Evolutionary conservation across 257 asterid species (phyloP), one percentile per base, ranked within the genome.

Genomic region (Solanum pennellii): DNA sequence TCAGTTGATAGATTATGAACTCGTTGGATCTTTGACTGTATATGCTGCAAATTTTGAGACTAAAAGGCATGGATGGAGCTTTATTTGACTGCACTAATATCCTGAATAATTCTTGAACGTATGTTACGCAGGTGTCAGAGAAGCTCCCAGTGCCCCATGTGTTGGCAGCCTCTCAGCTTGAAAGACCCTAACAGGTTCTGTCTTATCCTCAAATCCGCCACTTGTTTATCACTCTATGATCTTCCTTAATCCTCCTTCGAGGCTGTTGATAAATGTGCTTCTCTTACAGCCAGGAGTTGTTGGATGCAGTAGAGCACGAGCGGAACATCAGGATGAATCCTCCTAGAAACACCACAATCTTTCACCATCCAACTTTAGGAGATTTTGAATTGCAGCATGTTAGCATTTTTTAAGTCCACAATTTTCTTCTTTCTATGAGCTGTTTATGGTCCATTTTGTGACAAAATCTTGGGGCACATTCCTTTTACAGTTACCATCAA

Each of bases 381-480:
- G 98, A 97, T 92, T 96, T 97, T 86, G 99, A 97, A 93, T 89
- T 97, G 86, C 99, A 97, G 88, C 98, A 97, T 91, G 99, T 97
- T 88, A 23, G 95, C 92, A 27, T 13, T 73, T 86, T 37, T 39
- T 3, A 52, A 27, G 31, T 33, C 39, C 44, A 21, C 12, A 37
- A 5, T 12, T 56, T 15, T 69, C 37, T 33, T 68, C 60, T 77
- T n/a, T 27, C 27, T 39, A 23, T 35, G 18, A n/a, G 45, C 65
- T 41, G 31, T 25, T 21, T 20, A 68, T 65, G 52, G 73, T 44
- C 79, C 45, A 66, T 66, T 42, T 39, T 84, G 80, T 39, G 49
- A 39, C 80, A 84, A 71, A 37, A 41, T 84, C 65, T 41, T 42
- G 73, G 71, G 82, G 31, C 87, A 62, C 35, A 12, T 39, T 84